Base-by-base conservation (phyloP, 148 eudicot genomes). In the Polygonum aviculare region DNA sequence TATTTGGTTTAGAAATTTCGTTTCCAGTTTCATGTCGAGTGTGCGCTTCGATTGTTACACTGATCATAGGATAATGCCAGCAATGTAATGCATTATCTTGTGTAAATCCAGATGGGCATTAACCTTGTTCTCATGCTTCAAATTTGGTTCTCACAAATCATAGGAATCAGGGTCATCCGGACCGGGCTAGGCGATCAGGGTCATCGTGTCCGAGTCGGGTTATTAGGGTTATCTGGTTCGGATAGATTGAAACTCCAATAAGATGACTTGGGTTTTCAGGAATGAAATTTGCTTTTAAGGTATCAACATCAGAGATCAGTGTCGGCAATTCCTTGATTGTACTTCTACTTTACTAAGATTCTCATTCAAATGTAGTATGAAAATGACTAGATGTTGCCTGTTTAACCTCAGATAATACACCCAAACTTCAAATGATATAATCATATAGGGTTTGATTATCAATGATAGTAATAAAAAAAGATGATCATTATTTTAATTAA, bases 301-400 rank as follows among this genome's bases (percentile, higher is more conserved):
- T 8, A 63, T 63, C 40, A 7, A 63, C 70, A 63, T 63, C 70
- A 31, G n/a, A 14, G 57, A 54, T 19, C 60, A 2, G 69, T 60
- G 72, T 67, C 72, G 72, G 72, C 72, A 67, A 67, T 67, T 38
- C 72, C 72, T 36, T 67, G 45, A 67, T 67, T 67, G 9, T 55
- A 55, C 62, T 55, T 19, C n/a, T 45, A 48, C 50, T 48, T 48
- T 48, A 22, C 59, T 16, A 60, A 36, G 35, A 60, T 2, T 60
- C 12, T 60, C 22, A 36, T 60, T 60, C 36, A 3, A 57, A 22
- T 57, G 12, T 57, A 19, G 33, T 12, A 9, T 60, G 36, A 14
- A 12, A 36, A 67, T 12, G 72, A 16, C 19, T 36, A 26, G 41
- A 9, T 35, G 4, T 12, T 65, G 71, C 71, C n/a, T 35, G 36